phyloP scores from a whole-genome alignment of 345 rosid genomes.

The Heritiera littoralis region DNA sequence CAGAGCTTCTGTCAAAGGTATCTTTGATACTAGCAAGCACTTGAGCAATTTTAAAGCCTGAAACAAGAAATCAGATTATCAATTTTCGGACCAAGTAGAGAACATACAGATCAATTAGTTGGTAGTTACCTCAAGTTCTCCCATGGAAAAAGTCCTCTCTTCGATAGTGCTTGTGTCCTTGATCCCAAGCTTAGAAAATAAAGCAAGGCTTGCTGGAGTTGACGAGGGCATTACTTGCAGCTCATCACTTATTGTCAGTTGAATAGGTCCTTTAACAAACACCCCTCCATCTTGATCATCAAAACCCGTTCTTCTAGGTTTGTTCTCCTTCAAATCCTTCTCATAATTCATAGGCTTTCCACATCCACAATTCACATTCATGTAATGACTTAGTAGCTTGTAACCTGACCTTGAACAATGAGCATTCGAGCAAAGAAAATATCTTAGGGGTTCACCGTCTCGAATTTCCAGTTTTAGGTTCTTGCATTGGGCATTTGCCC shows the following conservation, averaged over 20 bases:
- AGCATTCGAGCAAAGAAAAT: not conserved
- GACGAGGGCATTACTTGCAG: conserved; percentile 21
- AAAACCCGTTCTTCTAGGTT: not conserved
- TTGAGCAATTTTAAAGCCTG: no score
- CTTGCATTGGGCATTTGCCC: conserved; percentile 9
- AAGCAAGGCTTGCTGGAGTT: not conserved
- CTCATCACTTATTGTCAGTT: conserved; percentile 17
- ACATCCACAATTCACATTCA: not conserved
- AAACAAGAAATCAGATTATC: no score
- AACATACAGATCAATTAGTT: no score
- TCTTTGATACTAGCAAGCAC: conserved; percentile 15
- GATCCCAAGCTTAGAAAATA: conserved; percentile 24
- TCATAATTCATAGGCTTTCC: not conserved
- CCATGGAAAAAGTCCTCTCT: conserved; percentile 10
- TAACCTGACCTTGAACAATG: not conserved
- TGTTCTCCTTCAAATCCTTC: not conserved
- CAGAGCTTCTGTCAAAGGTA: conserved; percentile 24
- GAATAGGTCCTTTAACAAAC: conserved; percentile 10
- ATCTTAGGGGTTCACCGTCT: not conserved
- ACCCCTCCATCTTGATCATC: not conserved
- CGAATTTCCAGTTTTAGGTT: conserved; percentile 24
- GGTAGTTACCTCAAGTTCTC: not conserved
- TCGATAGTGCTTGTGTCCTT: conserved; percentile 11
- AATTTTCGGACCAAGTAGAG: no score
- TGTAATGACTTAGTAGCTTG: conserved; percentile 14